A percentile compares a stretch with the other conserved stretches of the same genome.
These are phyloP conservation scores for Lactifluus echinatus DNA, from an alignment of 768 basidiomycete species.

Conservation along the genomic window DNA sequence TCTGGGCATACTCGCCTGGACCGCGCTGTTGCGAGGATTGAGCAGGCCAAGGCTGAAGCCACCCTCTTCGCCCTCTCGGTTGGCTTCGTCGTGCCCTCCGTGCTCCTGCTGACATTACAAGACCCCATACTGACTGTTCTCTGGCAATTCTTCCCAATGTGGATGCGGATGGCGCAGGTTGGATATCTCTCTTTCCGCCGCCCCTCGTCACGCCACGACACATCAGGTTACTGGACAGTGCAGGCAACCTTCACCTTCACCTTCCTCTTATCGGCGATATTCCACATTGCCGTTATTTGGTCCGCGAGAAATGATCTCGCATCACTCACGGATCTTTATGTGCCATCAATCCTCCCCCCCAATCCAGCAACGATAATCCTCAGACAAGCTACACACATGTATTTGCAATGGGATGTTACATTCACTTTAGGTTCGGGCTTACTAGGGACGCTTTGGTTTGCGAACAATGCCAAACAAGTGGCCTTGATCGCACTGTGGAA, in stretches of 20 bases:
- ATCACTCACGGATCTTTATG: slow-evolving; percentile 5
- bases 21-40: slow-evolving; percentile 1
- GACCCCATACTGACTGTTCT: slow-evolving; percentile 14
- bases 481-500: slow-evolving; percentile 10
- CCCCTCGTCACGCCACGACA: slow-evolving; percentile 3
- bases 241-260: slow-evolving; percentile 14
- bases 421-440: slow-evolving; percentile 12
- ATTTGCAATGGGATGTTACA: slow-evolving; percentile 13
- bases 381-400: neutral
- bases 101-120: slow-evolving; percentile 5
- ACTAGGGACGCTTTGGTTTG: slow-evolving; percentile 14
- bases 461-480: neutral
- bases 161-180: slow-evolving; percentile 5
- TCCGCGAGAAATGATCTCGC: neutral
- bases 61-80: slow-evolving; percentile 13
- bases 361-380: slow-evolving; percentile 4
- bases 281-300: slow-evolving; percentile 8
- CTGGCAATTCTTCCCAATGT: slow-evolving; percentile 17
- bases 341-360: slow-evolving; percentile 2
- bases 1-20: slow-evolving; percentile 8
- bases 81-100: slow-evolving; percentile 10
- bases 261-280: slow-evolving; percentile 6
- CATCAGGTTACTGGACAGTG: slow-evolving; percentile 14
- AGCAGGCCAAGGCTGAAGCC: slow-evolving; percentile 17
- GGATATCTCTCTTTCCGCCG: slow-evolving; percentile 16